Base-by-base conservation (phyloP, 371 early-diverging fungal species). In the Apophysomyces ossiformis region DNA sequence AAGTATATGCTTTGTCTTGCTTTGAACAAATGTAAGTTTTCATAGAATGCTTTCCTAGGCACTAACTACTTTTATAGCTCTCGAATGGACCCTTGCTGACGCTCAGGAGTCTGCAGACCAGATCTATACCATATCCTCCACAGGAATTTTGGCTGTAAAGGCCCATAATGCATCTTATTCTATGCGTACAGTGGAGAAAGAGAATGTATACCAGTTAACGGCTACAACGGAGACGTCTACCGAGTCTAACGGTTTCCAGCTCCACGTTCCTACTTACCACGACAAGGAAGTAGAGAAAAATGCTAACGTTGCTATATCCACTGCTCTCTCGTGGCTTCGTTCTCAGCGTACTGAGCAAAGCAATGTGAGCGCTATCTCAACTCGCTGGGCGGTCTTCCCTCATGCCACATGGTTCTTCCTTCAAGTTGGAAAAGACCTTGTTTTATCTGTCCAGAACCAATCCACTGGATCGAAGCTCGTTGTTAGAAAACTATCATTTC, bases 371-470 rank as follows among this genome's bases (percentile, higher is more conserved):
- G 65, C 69, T 16, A 64, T 58, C 15, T 63, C 66, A 13, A 58
- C 43, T 36, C 72, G 76, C 44, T 65, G 68, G 46, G 78, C 71
- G 43, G n/a, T 74, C 1, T 81, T 81, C 76, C 81, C 81, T 56
- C 63, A 58, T 16, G 67, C 74, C 37, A 60, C 68, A 32, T 77
- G 70, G 69, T 82, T 82, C 73, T 82, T 82, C 63, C 67, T 82
- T 62, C 79, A 82, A 68, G 69, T 71, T 37, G 57, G 57, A 36
- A 37, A 63, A 38, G 64, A 63, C 15, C 45, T 38, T 21, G 77
- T 77, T 26, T 65, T 82, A n/a, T 65, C 79, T 21, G 65, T 64
- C 7, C 66, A 67, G 16, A 63, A 66, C 12, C 61, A 63, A 16
- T 63, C 71, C 32, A 37, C 57, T 21, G 63, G 60, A 21, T 66